phyloP scores from a whole-genome alignment of 2,329 filamentous ascomycete genomes.

The Fusarium dlaminii region DNA sequence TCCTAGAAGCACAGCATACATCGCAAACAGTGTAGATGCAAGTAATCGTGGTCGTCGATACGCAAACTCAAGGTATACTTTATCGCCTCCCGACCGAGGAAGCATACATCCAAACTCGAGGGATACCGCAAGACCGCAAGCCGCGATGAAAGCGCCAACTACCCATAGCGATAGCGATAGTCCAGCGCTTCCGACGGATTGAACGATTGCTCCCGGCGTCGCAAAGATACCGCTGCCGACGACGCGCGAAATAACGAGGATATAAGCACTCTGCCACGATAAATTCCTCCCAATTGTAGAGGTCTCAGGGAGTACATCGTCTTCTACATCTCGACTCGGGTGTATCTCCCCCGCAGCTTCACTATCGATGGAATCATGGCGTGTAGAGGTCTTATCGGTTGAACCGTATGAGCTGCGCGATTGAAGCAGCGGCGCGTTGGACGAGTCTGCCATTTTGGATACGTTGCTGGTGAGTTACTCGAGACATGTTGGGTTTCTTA shows the following conservation, averaged over 20 bases:
- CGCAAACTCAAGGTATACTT: constrained; percentile 77
- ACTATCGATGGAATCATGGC: constrained; percentile 1
- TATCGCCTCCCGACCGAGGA: constrained; percentile 73
- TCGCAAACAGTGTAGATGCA: constrained; percentile 70
- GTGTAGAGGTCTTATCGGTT: not conserved
- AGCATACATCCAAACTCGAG: constrained; percentile 78
- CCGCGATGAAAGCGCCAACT: constrained; percentile 68
- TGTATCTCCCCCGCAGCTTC: not conserved
- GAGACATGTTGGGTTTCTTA: not conserved
- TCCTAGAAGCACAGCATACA: constrained; percentile 70
- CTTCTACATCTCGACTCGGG: constrained; percentile 54
- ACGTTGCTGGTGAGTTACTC: not conserved
- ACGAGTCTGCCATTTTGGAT: constrained; percentile 4
- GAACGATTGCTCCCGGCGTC: constrained; percentile 73
- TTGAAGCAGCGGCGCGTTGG: constrained; percentile 21
- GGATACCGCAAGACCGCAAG: constrained; percentile 67
- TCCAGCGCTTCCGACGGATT: constrained; percentile 72
- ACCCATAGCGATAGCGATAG: constrained; percentile 71
- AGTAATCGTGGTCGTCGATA: constrained; percentile 71
- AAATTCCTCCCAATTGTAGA: constrained; percentile 67
- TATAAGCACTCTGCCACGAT: constrained; percentile 70
- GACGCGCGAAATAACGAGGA: constrained; percentile 73
- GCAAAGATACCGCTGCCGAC: constrained; percentile 79
- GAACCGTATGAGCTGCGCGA: not conserved
- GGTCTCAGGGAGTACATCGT: constrained; percentile 68